These are phyloP conservation scores for Baeospora myosura DNA, from an alignment of 1,284 basidiomycete genomes.

Conservation along the genomic window DNA sequence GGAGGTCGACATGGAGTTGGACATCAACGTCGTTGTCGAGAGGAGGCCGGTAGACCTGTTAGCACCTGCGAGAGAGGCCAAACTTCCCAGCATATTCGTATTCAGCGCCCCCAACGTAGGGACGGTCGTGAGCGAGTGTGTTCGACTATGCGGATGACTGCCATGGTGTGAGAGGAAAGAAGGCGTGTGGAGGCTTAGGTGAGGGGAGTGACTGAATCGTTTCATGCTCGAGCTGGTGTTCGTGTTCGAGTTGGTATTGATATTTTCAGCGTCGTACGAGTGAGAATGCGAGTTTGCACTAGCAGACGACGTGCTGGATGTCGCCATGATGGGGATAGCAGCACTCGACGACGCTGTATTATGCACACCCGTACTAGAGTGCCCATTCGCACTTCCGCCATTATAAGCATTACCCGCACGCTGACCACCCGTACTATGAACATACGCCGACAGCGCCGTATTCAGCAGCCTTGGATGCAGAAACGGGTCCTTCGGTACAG, in stretches of 20 bases:
- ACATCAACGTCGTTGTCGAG: no score
- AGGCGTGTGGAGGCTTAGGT: conserved; percentile 7
- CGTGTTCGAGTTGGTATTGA: not conserved
- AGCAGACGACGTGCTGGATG: conserved; percentile 1
- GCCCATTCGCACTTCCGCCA: no score
- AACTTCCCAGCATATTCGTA: no score
- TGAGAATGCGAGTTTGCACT: not conserved
- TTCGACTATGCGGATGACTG: conserved; percentile 2
- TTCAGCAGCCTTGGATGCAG: conserved; percentile 53
- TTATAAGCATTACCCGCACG: no score
- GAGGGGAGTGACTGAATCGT: conserved; percentile 9
- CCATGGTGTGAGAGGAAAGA: conserved; percentile 9
- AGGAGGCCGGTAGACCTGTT: no score
- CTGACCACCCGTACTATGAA: conserved; percentile 9
- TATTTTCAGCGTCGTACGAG: not conserved
- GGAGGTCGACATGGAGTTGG: no score
- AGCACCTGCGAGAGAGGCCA: no score
- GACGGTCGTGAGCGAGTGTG: no score
- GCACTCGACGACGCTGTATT: not conserved
- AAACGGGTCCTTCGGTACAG: conserved; percentile 71
- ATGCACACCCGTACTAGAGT: not conserved
- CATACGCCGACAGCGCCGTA: conserved; percentile 30
- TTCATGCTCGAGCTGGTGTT: no score
- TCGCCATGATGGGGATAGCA: not conserved
- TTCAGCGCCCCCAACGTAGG: no score